A percentile compares a stretch with the other conserved stretches of the same genome.
Evolutionary conservation across 169 alveolate species (phyloP).

Genomic region (Plasmodium reichenowi): DNA sequence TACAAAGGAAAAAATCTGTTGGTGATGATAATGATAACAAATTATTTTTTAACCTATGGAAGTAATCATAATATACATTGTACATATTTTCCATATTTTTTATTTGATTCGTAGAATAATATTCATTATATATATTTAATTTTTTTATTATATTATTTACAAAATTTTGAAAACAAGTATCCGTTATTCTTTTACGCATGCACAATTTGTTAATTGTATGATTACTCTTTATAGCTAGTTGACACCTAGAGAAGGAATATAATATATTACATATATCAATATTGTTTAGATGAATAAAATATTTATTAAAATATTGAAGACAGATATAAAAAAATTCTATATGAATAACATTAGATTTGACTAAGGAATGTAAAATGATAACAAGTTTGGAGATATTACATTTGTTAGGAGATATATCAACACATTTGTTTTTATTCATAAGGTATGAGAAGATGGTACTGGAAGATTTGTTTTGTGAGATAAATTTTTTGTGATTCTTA

Average conservation of each 20-base stretch:
- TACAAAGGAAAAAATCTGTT: not conserved
- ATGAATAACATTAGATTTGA: slow-evolving; percentile 18
- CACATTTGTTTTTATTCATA: too few species aligned
- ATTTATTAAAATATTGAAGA: slow-evolving; percentile 5
- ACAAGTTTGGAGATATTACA: slow-evolving; percentile 23
- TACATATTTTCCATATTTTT: not conserved
- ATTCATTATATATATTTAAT: not conserved
- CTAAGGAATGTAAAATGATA: slow-evolving; percentile 32
- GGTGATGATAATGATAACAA: not conserved
- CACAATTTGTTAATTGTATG: not conserved
- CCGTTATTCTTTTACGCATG: not conserved
- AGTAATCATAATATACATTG: too few species aligned
- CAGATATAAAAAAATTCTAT: slow-evolving; percentile 29
- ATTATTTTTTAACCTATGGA: too few species aligned
- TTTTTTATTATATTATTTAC: not conserved
- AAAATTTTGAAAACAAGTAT: not conserved
- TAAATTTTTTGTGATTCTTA: too few species aligned
- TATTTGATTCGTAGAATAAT: not conserved
- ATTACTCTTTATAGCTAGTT: not conserved
- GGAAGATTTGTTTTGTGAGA: too few species aligned
- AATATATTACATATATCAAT: slow-evolving; percentile 48
- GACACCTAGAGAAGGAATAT: slow-evolving; percentile 13
- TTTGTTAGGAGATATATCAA: not conserved
- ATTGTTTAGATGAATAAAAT: slow-evolving; percentile 27
- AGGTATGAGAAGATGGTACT: too few species aligned